These are phyloP conservation scores for Fusarium albidum DNA, from an alignment of 2,329 filamentous ascomycete species.

Conservation along the genomic window DNA sequence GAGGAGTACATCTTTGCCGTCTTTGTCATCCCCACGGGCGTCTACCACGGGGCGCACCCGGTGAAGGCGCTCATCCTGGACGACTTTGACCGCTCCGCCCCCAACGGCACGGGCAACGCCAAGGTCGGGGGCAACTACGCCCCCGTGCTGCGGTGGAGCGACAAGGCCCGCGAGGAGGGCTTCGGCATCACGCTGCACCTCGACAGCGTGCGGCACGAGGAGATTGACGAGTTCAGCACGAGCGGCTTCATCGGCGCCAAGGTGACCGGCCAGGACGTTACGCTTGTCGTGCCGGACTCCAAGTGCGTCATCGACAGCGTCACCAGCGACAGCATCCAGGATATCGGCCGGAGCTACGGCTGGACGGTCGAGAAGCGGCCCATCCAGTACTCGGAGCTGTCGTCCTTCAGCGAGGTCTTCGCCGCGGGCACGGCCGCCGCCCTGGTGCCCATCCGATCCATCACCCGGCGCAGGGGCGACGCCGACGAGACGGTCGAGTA, in stretches of 20 bases:
- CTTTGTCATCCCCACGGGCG: constrained; percentile 89
- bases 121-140: constrained; percentile 98
- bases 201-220: constrained; percentile 82
- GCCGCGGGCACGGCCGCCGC: constrained; percentile 92
- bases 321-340: constrained; percentile 79
- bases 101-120: constrained; percentile 87
- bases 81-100: constrained; percentile 93
- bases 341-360: constrained; percentile 79
- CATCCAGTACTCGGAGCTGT: constrained; percentile 69
- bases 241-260: constrained; percentile 88
- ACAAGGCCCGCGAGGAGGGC: constrained; percentile 78
- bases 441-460: constrained; percentile 89
- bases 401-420: constrained; percentile 75
- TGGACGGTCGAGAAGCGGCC: constrained; percentile 83
- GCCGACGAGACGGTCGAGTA: constrained; percentile 62
- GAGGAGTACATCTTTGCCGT: constrained; percentile 94
- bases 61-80: constrained; percentile 91
- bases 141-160: constrained; percentile 87
- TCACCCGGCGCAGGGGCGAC: constrained; percentile 69
- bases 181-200: constrained; percentile 96
- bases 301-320: constrained; percentile 88
- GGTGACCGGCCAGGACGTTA: constrained; percentile 66
- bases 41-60: constrained; percentile 90
- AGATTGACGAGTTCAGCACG: constrained; percentile 96
- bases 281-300: constrained; percentile 86